Base-by-base conservation (phyloP, 108 stramenopile genomes). In the Seminavis robusta region DNA sequence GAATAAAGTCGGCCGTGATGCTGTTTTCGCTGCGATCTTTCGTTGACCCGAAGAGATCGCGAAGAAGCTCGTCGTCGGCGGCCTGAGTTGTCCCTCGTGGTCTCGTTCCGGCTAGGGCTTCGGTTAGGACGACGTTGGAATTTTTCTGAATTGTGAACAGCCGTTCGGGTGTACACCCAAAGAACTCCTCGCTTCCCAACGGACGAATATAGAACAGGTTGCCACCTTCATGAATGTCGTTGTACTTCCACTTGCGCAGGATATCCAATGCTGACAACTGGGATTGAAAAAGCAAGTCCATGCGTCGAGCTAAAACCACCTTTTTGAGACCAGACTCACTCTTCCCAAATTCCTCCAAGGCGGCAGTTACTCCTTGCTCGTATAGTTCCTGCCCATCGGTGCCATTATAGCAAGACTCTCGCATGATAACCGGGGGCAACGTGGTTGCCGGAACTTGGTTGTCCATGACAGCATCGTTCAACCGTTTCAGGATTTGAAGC, bases 91-190 rank as follows among this genome's bases (percentile, higher is more conserved):
- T 71, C 5, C 92, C 87, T 39, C 92, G 65, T 19, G 80, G 84
- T 32, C 92, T 59, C 2, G 92, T 93, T 15, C 92, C 92, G 13
- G 92, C 92, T 16, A 93, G 64, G 11, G 92, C 92, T 67, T 93
- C 92, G 0, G 88, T 76, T 38, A 17, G 40, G 10, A 37, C 52
- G n/a, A n/a, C 27, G 16, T 46, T 15, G 11, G 8, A 26, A 43
- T 49, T 39, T 52, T 9, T 59, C 50, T 29, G 46, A 44, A 46
- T 17, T 17, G 50, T 33, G 64, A 93, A 93, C 16, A 93, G 49
- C 9, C 86, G 70, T 63, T 93, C 92, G 3, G 92, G 92, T 16
- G 92, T 77, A 52, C 88, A 89, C 8, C 87, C 88, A 50, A 93
- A 59, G 52, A 92, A 92, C 36, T 85, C 88, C 23, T 44, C 41